Percentiles rank a stretch among this genome's conserved stretches.
phyloP scores from a whole-genome alignment of 345 rosid species.

The Citrus mangshanensis region DNA sequence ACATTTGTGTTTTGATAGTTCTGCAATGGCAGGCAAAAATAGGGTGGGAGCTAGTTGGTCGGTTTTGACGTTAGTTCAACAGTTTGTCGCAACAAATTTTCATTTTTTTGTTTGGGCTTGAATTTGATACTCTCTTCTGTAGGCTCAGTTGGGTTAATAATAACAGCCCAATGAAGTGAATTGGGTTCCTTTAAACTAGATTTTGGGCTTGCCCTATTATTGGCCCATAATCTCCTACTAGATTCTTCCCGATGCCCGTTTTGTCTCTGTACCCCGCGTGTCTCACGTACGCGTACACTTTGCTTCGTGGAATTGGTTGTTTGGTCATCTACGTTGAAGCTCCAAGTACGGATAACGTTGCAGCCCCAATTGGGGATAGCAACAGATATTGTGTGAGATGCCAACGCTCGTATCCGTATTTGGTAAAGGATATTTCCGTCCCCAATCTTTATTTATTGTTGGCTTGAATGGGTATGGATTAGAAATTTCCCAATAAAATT shows the following conservation, averaged over 20 bases:
- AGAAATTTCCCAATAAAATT: too few species aligned
- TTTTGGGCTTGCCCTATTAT: not conserved
- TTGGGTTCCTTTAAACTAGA: not conserved
- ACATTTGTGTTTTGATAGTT: not conserved
- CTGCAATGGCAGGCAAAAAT: not conserved
- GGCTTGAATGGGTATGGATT: too few species aligned
- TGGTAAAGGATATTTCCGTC: too few species aligned
- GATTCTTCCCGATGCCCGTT: not conserved
- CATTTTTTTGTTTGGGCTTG: not conserved
- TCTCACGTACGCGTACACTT: not conserved
- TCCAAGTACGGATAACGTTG: too few species aligned
- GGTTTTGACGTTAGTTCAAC: too few species aligned
- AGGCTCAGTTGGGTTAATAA: not conserved
- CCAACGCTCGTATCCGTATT: too few species aligned
- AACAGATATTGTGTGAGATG: too few species aligned
- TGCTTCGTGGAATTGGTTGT: not conserved
- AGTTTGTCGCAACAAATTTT: not conserved
- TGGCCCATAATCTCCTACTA: not conserved
- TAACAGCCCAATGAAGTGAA: not conserved
- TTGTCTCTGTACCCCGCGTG: not conserved
- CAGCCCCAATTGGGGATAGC: too few species aligned
- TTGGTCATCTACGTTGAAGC: not conserved
- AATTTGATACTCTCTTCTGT: not conserved
- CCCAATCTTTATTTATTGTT: too few species aligned
- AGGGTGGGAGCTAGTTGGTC: too few species aligned